Evolutionary conservation across 495 filamentous ascomycete species (phyloP).

Genomic region (Collariella sp.): DNA sequence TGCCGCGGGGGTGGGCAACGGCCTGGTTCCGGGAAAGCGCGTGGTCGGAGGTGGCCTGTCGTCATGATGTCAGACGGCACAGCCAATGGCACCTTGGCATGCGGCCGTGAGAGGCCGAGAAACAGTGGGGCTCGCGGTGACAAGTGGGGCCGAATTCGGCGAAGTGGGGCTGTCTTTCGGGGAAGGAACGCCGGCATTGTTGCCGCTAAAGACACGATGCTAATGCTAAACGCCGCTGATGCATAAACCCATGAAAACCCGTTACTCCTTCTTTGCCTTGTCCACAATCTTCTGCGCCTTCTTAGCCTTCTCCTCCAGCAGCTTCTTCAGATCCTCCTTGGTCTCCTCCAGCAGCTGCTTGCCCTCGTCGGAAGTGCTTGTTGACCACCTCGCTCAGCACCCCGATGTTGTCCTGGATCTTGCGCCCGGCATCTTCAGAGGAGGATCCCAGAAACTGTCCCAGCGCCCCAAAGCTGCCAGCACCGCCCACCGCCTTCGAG

Average conservation of each 20-base stretch:
- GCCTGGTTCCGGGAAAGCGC: background rate
- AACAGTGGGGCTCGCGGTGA: background rate
- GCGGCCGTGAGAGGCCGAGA: background rate
- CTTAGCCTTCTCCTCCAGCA: constrained; percentile 35
- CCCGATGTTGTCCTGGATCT: constrained; percentile 48
- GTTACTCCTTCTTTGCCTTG: constrained; percentile 23
- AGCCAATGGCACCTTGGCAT: background rate
- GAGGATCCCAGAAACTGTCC: constrained; percentile 14
- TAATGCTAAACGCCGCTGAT: background rate
- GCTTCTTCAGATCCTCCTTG: constrained; percentile 41
- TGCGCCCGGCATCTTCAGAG: constrained; percentile 31
- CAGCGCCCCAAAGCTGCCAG: constrained; percentile 9
- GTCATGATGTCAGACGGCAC: background rate
- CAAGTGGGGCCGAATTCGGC: background rate
- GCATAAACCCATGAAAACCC: background rate
- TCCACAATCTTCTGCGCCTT: constrained; percentile 37
- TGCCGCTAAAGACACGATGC: too few species aligned
- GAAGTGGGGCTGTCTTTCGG: too few species aligned
- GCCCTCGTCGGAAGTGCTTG: constrained; percentile 52
- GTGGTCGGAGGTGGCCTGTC: background rate
- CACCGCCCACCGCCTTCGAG: constrained; percentile 11
- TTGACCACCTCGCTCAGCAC: constrained; percentile 46
- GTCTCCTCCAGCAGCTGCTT: constrained; percentile 54
- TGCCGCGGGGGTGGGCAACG: too few species aligned
- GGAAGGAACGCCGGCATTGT: background rate